phyloP scores from a whole-genome alignment of 1,284 basidiomycete species.

The Hymenochaete sp. region DNA sequence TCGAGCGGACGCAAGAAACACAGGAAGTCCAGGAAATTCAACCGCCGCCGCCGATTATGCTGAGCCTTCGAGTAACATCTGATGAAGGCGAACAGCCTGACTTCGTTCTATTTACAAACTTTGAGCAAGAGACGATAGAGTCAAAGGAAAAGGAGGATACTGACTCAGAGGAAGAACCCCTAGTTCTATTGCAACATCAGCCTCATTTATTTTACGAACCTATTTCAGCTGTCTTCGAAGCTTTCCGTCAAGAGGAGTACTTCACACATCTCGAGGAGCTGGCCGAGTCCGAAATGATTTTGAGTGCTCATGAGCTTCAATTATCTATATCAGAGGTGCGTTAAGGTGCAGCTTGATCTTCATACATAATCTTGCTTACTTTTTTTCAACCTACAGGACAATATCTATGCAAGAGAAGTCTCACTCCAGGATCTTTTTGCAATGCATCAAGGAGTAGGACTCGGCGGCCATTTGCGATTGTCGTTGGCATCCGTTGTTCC shows the following conservation, averaged over 20 bases:
- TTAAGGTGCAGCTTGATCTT: conserved; percentile 3
- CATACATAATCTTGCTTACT: not conserved
- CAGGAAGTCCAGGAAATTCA: no score
- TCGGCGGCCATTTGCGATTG: conserved; percentile 56
- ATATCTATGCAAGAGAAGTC: conserved; percentile 60
- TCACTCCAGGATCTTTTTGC: conserved; percentile 65
- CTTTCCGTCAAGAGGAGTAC: conserved; percentile 51
- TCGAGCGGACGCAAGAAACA: no score
- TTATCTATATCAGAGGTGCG: conserved; percentile 57
- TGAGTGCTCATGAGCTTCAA: conserved; percentile 61
- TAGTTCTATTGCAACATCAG: conserved; percentile 45
- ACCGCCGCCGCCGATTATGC: conserved; percentile 58
- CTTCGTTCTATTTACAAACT: conserved; percentile 53
- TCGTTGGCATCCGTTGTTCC: conserved; percentile 42
- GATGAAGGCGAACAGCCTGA: conserved; percentile 33
- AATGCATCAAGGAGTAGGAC: conserved; percentile 56
- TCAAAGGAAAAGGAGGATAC: no score
- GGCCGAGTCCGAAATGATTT: conserved; percentile 49
- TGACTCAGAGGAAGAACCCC: conserved; percentile 14
- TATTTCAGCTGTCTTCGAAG: conserved; percentile 55
- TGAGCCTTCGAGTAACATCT: conserved; percentile 33
- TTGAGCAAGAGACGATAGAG: conserved; percentile 17
- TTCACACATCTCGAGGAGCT: conserved; percentile 39
- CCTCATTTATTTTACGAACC: conserved; percentile 70
- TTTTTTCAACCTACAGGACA: conserved; percentile 43